phyloP scores from a whole-genome alignment of 148 eudicot species.

The Chenopodium formosanum region DNA sequence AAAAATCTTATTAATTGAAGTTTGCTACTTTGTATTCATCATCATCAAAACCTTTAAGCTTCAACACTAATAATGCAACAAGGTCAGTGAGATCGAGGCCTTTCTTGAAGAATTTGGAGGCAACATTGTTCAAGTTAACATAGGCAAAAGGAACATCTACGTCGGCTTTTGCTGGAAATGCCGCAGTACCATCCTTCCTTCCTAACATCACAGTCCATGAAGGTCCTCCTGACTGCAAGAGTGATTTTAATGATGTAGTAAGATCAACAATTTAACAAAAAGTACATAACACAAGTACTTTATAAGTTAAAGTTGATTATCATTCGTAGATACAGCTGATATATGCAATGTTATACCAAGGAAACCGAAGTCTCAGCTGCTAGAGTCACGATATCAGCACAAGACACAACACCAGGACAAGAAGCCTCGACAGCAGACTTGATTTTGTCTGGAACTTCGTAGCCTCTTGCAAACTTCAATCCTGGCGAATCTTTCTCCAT shows the following conservation, averaged over 20 bases:
- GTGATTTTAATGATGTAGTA: neutral
- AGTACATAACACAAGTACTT: neutral
- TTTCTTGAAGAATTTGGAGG: slow-evolving; percentile 1
- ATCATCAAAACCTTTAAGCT: too few species aligned
- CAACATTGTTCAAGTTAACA: neutral
- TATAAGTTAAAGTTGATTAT: too few species aligned
- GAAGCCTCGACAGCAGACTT: neutral
- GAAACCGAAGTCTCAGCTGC: neutral
- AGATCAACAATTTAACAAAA: neutral
- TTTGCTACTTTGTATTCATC: too few species aligned
- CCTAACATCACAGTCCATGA: slow-evolving; percentile 3
- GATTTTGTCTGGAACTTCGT: neutral
- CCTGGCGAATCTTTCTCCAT: neutral
- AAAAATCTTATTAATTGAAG: too few species aligned
- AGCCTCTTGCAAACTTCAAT: neutral
- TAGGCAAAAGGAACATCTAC: neutral
- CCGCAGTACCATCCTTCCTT: neutral
- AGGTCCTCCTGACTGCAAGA: slow-evolving; percentile 3
- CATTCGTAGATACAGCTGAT: neutral
- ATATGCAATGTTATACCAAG: neutral
- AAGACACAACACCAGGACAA: neutral
- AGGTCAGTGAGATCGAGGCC: slow-evolving; percentile 8
- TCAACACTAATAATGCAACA: neutral
- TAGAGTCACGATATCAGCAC: neutral
- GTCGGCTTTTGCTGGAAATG: neutral